Conservation (phyloP, 345 rosid species). For the Anacardium occidentale region DNA sequence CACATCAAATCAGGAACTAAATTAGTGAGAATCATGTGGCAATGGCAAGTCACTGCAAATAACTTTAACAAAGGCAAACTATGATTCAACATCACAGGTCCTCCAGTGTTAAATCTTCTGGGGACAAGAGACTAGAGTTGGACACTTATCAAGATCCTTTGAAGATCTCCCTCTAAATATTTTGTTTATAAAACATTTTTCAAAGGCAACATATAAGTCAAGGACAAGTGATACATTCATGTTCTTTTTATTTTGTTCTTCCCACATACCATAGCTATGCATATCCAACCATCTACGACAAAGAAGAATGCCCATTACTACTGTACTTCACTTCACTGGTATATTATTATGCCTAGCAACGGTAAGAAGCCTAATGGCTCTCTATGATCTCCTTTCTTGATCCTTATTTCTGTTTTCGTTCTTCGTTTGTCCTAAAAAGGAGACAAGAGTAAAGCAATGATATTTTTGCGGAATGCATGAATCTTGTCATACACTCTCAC, state of each 20-base stretch:
- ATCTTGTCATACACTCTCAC: not conserved
- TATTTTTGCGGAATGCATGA: conserved; percentile 1
- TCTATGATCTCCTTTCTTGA: not conserved
- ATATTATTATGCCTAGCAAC: not conserved
- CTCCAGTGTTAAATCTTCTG: not conserved
- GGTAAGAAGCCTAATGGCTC: conserved; percentile 6
- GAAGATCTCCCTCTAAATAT: not conserved
- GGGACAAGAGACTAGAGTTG: not conserved
- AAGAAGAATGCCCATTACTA: not conserved
- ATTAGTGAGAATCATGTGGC: not conserved
- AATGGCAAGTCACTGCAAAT: not conserved
- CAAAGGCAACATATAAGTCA: not conserved
- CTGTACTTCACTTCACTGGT: not conserved
- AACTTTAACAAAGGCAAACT: not conserved
- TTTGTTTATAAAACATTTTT: not conserved
- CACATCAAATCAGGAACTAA: not conserved
- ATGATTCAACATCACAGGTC: not conserved
- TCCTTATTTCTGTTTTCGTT: not conserved
- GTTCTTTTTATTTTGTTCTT: not conserved
- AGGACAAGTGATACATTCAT: not conserved
- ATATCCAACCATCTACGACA: not conserved
- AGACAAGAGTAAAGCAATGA: not conserved
- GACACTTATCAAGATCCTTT: not conserved
- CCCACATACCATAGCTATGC: conserved; percentile 1
- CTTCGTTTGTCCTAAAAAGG: not conserved